A percentile compares a stretch with the other conserved stretches of the same genome.
phyloP scores from a whole-genome alignment of 169 alveolate genomes.

The Cryptosporidium parvum region DNA sequence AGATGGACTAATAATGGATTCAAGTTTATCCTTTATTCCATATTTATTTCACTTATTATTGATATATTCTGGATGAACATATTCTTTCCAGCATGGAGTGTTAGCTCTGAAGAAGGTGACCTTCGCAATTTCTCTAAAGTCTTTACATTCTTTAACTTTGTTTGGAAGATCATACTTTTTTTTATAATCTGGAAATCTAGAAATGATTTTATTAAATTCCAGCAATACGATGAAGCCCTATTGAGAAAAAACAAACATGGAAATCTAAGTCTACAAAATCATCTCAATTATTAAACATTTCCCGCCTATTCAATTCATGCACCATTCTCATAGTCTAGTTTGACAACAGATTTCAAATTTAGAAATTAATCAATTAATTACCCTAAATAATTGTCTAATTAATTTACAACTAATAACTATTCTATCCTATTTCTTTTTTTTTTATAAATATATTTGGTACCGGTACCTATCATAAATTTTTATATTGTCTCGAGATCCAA shows the following conservation, averaged over 20 bases:
- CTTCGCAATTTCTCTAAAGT: slow-evolving; percentile 67
- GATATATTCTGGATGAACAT: slow-evolving; percentile 69
- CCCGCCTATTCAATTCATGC: background rate
- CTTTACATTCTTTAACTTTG: slow-evolving; percentile 59
- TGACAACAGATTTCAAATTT: too few species aligned
- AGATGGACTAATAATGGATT: slow-evolving; percentile 57
- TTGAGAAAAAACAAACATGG: slow-evolving; percentile 32
- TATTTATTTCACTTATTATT: slow-evolving; percentile 11
- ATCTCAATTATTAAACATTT: background rate
- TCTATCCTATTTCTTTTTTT: background rate
- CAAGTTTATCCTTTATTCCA: slow-evolving; percentile 34
- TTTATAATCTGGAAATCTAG: slow-evolving; percentile 72
- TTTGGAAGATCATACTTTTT: slow-evolving; percentile 59
- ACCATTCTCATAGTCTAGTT: background rate
- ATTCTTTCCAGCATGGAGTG: slow-evolving; percentile 72
- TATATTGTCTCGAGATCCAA: slow-evolving; percentile 5
- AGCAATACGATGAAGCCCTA: slow-evolving; percentile 44
- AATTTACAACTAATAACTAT: background rate
- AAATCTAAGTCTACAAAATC: slow-evolving; percentile 16
- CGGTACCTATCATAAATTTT: background rate
- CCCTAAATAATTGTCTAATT: background rate
- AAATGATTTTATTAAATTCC: slow-evolving; percentile 43
- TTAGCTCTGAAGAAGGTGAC: slow-evolving; percentile 61
- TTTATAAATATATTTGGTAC: background rate
- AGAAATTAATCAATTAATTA: slow-evolving; percentile 5